Base-by-base conservation (phyloP, 768 basidiomycete species). In the Tricholoma terreum region DNA sequence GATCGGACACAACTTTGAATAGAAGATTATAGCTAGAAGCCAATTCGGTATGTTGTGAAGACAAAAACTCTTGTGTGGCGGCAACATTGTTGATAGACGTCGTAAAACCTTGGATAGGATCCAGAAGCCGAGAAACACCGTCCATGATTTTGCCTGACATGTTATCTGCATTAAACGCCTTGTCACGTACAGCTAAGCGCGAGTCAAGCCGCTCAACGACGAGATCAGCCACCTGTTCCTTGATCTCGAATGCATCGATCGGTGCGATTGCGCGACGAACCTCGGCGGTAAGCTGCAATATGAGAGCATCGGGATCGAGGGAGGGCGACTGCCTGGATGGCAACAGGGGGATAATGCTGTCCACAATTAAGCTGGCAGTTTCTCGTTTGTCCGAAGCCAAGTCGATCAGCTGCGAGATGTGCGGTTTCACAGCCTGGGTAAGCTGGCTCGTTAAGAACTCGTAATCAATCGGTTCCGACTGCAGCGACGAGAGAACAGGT, bases 311-410 rank as follows among this genome's bases (percentile, higher is more conserved):
- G 1, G 79, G 77, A 63, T 92, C 85, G 24, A 82, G 54, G 33
- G 69, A 60, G 49, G 73, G 52, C n/a, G 30, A 12, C 31, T 54
- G 52, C 24, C 14, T 50, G 24, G 76, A 67, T 9, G 85, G 85
- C 15, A 93, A 64, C 54, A 90, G 67, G 9, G 92, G 92, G 5
- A 85, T 56, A 36, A 94, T 80, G 19, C 81, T 76, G 52, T 92
- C 82, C 27, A 92, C 83, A 57, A 94, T 94, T 40, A 94, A 80
- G 6, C 81, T 79, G 3, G 92, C 92, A 3, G 92, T 94, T 71
- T 94, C 92, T 34, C 89, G 82, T 69, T 94, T 94, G 68, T 94
- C 92, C 0, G 89, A 91, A 24, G 92, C 87, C 50, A 94, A 80
- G 67, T 94, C 92, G 59, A 94, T 94, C 58, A 94, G 84, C 62